A percentile compares a stretch with the other conserved stretches of the same genome.
Conservation (phyloP, 2,329 filamentous ascomycete genomes). For the Ophiostoma piceae region DNA sequence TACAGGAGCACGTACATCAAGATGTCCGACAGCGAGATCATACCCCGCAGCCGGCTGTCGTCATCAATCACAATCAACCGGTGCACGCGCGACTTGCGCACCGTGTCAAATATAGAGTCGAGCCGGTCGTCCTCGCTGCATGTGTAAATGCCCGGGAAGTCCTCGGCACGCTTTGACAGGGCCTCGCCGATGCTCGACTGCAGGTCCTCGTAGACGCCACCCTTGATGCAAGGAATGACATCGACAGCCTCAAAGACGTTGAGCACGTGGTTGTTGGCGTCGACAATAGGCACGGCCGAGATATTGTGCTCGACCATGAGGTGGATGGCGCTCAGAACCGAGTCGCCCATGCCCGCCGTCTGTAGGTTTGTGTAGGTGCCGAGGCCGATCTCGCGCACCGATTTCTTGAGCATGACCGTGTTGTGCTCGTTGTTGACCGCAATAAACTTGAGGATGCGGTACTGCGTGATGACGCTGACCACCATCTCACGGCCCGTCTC, state of each 20-base stretch:
- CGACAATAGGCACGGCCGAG: constrained; percentile 88
- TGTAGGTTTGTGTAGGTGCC: constrained; percentile 78
- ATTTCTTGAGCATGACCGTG: constrained; percentile 82
- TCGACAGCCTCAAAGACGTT: constrained; percentile 98
- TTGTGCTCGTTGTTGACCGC: constrained; percentile 85
- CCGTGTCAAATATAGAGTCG: constrained; percentile 93
- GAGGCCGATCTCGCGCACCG: constrained; percentile 74
- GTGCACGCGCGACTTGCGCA: constrained; percentile 91
- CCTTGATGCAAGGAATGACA: constrained; percentile 92
- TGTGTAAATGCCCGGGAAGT: constrained; percentile 95
- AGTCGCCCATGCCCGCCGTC: constrained; percentile 80
- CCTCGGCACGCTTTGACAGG: constrained; percentile 76
- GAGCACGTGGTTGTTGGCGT: constrained; percentile 68
- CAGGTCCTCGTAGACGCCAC: constrained; percentile 85
- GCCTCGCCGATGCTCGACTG: constrained; percentile 83
- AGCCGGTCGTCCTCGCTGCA: constrained; percentile 87
- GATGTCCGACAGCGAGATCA: constrained; percentile 93
- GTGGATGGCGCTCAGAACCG: constrained; percentile 91
- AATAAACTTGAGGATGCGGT: constrained; percentile 97
- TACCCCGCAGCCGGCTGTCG: constrained; percentile 74
- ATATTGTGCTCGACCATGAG: constrained; percentile 90
- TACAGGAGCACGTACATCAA: constrained; percentile 87
- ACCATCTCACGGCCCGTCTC: constrained; percentile 90
- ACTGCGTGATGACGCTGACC: constrained; percentile 95
- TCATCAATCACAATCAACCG: constrained; percentile 91